These are phyloP conservation scores for Coniferiporia sulphurascens DNA, from an alignment of 1,284 basidiomycete species.

Conservation along the genomic window DNA sequence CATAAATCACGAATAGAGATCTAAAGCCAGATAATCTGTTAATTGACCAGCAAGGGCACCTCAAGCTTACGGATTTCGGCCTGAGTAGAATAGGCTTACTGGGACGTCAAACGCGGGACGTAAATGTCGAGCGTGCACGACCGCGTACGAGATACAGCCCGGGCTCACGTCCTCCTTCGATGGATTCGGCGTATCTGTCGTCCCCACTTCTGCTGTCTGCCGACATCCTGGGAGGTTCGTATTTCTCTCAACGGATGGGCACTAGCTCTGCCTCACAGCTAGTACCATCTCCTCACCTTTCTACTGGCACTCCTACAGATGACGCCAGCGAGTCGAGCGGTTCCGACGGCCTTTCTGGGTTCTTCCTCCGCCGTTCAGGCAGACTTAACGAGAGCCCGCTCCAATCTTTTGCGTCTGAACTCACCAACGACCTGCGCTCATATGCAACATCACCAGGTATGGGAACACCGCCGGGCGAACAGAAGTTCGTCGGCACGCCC, in stretches of 20 bases:
- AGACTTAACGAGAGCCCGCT: constrained; percentile 64
- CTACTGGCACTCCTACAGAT: constrained; percentile 50
- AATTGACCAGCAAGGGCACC: constrained; percentile 92
- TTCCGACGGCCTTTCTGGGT: constrained; percentile 66
- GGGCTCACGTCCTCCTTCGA: constrained; percentile 71
- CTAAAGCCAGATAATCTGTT: constrained; percentile 97
- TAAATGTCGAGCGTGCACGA: constrained; percentile 45
- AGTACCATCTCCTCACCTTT: constrained; percentile 60
- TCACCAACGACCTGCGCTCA: constrained; percentile 74
- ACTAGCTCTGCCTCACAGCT: constrained; percentile 50
- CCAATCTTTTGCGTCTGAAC: constrained; percentile 76
- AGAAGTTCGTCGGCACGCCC: constrained; percentile 94
- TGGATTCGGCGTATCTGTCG: constrained; percentile 76
- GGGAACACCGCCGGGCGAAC: constrained; percentile 74
- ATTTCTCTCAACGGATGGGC: constrained; percentile 60
- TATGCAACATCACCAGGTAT: constrained; percentile 44
- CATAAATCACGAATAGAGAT: constrained; percentile 56
- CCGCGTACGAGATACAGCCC: constrained; percentile 58
- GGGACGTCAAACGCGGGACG: constrained; percentile 89
- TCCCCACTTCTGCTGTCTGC: constrained; percentile 65
- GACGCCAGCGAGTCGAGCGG: constrained; percentile 82
- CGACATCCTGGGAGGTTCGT: constrained; percentile 61
- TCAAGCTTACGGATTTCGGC: constrained; percentile 98
- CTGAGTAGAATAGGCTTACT: constrained; percentile 95
- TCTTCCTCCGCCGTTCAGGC: constrained; percentile 48